Evolutionary conservation across 805 yeast genomes (phyloP), one percentile per base, ranked within the genome.

Genomic region (Starmera amethionina): DNA sequence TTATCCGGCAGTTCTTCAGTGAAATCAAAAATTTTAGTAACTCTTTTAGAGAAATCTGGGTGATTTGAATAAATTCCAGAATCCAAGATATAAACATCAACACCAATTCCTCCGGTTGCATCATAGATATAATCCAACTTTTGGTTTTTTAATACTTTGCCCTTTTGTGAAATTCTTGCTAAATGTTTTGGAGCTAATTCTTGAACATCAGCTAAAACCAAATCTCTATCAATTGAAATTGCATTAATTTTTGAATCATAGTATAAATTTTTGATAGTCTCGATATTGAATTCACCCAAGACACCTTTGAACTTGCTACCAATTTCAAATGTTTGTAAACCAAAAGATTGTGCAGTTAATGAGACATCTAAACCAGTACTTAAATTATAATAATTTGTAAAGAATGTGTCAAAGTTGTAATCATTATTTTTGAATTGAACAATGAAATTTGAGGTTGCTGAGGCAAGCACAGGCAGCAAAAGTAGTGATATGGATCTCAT

Each of bases 1-100:
- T 33, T 30, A 16, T 40, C 51, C 5, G 50, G 49, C 22, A 56
- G 55, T 12, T 59, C 47, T n/a, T 42, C 58, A 1, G 78, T 70
- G 46, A 72, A 67, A 41, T 75, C 78, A 1, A 61, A 65, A 15
- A 73, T 60, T 35, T 57, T 54, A 11, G 59, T 51, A 0, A 68
- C 72, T 32, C 77, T 59, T 4, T 63, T 60, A 5, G 57, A 62
- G 42, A 73, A 68, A 34, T 73, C 77, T 3, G 66, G 63, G 40
- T 70, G 73, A 19, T 49, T 50, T 8, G 48, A 41, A 30, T 58
- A 46, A 32, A 67, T 55, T 5, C 72, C 72, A 5, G 68, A 56
- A 41, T 67, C 72, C 30, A 66, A 50, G 8, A 67, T 39, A 43
- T 62, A 64, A 13, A 62, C 59, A 40, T 63, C 66, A 15, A 64